Evolutionary conservation across 495 filamentous ascomycete species (phyloP).

Genomic region (Glarea lozoyensis): DNA sequence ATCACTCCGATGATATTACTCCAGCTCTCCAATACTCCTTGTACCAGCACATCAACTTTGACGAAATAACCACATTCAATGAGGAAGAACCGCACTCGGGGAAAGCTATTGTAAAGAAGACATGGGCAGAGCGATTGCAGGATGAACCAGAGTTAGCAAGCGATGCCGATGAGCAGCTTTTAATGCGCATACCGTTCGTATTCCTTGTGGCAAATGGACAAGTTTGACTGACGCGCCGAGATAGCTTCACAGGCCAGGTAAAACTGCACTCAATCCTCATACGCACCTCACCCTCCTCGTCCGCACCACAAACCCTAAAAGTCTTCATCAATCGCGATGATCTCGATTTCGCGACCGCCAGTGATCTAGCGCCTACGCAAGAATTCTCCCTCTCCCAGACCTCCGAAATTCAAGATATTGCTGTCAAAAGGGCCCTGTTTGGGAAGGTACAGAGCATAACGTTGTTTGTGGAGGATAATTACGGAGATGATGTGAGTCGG

Average conservation of each 20-base stretch:
- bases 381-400: conserved; percentile 70
- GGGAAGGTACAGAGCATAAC: conserved; percentile 65
- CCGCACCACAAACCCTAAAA: conserved; percentile 75
- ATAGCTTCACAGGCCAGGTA: conserved; percentile 85
- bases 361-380: conserved; percentile 64
- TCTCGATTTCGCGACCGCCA: conserved; percentile 71
- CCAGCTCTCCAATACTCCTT: conserved; percentile 81
- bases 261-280: conserved; percentile 84
- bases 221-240: conserved; percentile 7
- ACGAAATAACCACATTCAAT: conserved; percentile 76
- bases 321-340: conserved; percentile 78
- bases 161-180: conserved; percentile 84
- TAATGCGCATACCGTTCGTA: conserved; percentile 78
- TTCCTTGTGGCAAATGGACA: background rate
- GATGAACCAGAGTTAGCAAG: conserved; percentile 67
- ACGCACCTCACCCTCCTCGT: conserved; percentile 58
- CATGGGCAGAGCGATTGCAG: conserved; percentile 72
- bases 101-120: conserved; percentile 72
- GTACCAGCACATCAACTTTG: conserved; percentile 86
- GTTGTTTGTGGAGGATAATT: conserved; percentile 78
- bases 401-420: conserved; percentile 73
- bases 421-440: conserved; percentile 81
- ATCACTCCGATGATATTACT: conserved; percentile 83
- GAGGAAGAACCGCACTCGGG: conserved; percentile 62
- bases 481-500: conserved; percentile 60